Evolutionary conservation across 106 monocot genomes (phyloP).

Genomic region (Dioscorea alata): DNA sequence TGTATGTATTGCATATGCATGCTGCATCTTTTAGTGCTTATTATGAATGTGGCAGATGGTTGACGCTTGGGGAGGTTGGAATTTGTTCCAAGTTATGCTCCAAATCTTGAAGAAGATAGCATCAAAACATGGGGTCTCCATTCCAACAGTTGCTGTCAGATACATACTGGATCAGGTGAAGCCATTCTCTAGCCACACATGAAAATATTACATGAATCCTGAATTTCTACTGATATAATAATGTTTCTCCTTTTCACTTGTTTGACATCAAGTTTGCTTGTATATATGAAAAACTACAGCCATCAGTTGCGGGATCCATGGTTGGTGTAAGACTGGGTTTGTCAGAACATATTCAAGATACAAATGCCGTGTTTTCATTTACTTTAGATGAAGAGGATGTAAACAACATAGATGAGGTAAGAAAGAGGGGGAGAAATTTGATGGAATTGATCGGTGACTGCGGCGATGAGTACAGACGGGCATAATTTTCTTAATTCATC

Average conservation of each 20-base stretch:
- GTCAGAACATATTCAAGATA: slow-evolving; percentile 77
- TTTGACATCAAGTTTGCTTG: background rate
- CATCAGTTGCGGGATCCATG: slow-evolving; percentile 90
- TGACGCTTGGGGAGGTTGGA: slow-evolving; percentile 92
- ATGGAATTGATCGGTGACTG: slow-evolving; percentile 81
- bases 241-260: background rate
- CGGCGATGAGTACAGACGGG: slow-evolving; percentile 84
- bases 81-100: slow-evolving; percentile 74
- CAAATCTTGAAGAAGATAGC: slow-evolving; percentile 65
- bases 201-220: background rate
- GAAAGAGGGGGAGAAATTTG: slow-evolving; percentile 74
- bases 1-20: background rate
- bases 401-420: slow-evolving; percentile 49
- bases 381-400: slow-evolving; percentile 75
- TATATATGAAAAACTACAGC: slow-evolving; percentile 28
- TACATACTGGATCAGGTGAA: slow-evolving; percentile 91
- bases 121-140: slow-evolving; percentile 69
- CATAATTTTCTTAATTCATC: slow-evolving; percentile 2
- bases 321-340: slow-evolving; percentile 91
- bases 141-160: slow-evolving; percentile 82
- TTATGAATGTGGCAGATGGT: slow-evolving; percentile 58
- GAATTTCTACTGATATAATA: background rate
- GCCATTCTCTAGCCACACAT: background rate
- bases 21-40: background rate
- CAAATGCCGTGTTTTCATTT: slow-evolving; percentile 62